These are phyloP conservation scores for Dioszegia hungarica DNA, from an alignment of 768 basidiomycete genomes.

Conservation along the genomic window DNA sequence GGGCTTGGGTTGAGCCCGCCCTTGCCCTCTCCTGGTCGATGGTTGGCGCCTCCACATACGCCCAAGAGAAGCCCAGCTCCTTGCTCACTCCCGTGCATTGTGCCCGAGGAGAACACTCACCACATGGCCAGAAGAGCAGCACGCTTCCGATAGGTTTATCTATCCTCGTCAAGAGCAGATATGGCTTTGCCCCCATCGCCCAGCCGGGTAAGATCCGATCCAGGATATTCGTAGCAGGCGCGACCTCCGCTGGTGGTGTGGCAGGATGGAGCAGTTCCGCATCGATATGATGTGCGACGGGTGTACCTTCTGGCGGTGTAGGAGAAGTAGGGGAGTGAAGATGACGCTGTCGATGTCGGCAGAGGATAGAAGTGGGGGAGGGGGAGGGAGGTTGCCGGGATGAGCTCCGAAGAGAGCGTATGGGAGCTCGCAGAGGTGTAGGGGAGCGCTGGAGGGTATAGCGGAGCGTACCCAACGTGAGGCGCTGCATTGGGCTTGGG, in stretches of 20 bases:
- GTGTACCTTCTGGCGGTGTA: background rate
- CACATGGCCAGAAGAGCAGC: conserved; percentile 87
- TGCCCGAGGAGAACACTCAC: conserved; percentile 55
- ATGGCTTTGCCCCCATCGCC: conserved; percentile 55
- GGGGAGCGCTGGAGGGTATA: background rate
- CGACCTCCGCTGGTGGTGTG: conserved; percentile 1
- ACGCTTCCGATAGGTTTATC: conserved; percentile 96
- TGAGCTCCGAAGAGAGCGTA: background rate
- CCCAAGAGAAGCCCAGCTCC: no score
- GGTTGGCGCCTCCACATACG: no score
- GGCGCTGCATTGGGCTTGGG: background rate
- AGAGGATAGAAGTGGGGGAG: background rate
- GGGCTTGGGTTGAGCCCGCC: no score
- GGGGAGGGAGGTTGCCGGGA: background rate
- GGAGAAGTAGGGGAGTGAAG: background rate
- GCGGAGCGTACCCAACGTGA: background rate
- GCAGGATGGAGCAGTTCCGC: conserved; percentile 7
- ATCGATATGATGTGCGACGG: background rate
- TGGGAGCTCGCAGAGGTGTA: background rate
- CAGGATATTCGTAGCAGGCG: conserved; percentile 11
- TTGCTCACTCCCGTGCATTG: no score
- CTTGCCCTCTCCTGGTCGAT: no score
- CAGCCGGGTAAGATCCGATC: conserved; percentile 34
- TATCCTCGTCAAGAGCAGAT: conserved; percentile 76
- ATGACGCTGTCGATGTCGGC: background rate